Evolutionary conservation across 2,329 filamentous ascomycete species (phyloP), one percentile per base, ranked within the genome.

Genomic region (Elsinoe australis): DNA sequence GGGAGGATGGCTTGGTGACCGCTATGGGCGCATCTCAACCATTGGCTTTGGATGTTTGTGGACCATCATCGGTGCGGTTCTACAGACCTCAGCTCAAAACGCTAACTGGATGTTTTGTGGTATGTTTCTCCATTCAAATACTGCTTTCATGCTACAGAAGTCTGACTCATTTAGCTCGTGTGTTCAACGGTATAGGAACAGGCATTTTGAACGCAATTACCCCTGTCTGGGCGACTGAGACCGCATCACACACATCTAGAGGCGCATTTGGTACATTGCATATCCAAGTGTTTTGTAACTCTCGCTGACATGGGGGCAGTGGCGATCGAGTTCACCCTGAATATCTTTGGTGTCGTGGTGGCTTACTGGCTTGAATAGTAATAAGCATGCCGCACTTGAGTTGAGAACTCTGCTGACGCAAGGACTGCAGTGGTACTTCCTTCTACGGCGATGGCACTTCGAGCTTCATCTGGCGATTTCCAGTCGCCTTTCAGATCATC

Each of bases 221-320:
- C 0, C 82, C 82, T 0, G 80, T 84, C 3, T 85, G 80, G 80
- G 80, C 80, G 1, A 82, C 82, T 0, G 83, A 85, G 62, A 82
- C 78, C 0, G 77, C 80, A 0, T 76, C 82, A 31, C 79, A 85
- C 57, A 83, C 75, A 0, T 80, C 76, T 2, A 74, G 83, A 32
- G 83, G 83, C 4, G 73, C 38, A n/a, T 42, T 42, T 28, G 38
- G 38, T 42, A 24, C 10, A 21, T 42, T 3, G 21, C n/a, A 42
- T 15, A 14, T 15, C 6, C 34, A 2, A n/a, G 12, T 18, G 4
- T 38, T 18, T 3, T 15, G 15, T 3, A 5, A 18, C 19, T 17
- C 34, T 22, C 12, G 19, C 34, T 38, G 15, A 38, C 12, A 8
- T 2, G n/a, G 15, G 79, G 39, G 83, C 84, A 53, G 78, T 86